Conservation (phyloP, 1,284 basidiomycete species). For the Ceratobasidium sp. region DNA sequence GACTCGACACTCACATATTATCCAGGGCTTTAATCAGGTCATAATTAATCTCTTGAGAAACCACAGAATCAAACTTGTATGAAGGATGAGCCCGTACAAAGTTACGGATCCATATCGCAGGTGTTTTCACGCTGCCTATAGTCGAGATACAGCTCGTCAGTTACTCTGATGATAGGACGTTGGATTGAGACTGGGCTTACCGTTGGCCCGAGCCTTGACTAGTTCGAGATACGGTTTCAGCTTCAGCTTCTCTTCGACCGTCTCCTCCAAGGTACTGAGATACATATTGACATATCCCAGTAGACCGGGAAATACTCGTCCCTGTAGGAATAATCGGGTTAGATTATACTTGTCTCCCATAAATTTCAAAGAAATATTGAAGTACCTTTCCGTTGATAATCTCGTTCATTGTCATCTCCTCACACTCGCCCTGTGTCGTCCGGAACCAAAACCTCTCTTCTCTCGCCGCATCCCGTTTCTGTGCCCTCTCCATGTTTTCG, state of each 20-base stretch:
- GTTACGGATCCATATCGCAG: conserved; percentile 92
- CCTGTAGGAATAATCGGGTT: conserved; percentile 58
- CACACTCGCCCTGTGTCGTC: conserved; percentile 85
- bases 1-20: conserved; percentile 78
- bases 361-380: conserved; percentile 47
- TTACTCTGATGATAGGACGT: neutral
- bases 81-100: conserved; percentile 91
- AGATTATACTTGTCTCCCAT: too few relatives aligned
- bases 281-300: conserved; percentile 89
- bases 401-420: conserved; percentile 92
- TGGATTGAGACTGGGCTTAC: conserved; percentile 61
- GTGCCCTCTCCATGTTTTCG: conserved; percentile 94
- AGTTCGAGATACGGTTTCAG: conserved; percentile 86
- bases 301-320: conserved; percentile 83
- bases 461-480: conserved; percentile 82
- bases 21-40: conserved; percentile 92
- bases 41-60: conserved; percentile 92
- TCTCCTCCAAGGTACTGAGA: conserved; percentile 87
- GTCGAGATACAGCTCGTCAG: neutral
- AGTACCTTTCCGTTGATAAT: conserved; percentile 91
- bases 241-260: conserved; percentile 70
- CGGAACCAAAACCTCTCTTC: conserved; percentile 92
- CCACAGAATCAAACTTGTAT: conserved; percentile 92
- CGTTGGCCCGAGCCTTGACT: conserved; percentile 82
- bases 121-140: conserved; percentile 84